Percentiles rank a stretch among this genome's conserved stretches.
Evolutionary conservation across 208 protist species (phyloP).

Genomic region (Wallacemonas sp.): DNA sequence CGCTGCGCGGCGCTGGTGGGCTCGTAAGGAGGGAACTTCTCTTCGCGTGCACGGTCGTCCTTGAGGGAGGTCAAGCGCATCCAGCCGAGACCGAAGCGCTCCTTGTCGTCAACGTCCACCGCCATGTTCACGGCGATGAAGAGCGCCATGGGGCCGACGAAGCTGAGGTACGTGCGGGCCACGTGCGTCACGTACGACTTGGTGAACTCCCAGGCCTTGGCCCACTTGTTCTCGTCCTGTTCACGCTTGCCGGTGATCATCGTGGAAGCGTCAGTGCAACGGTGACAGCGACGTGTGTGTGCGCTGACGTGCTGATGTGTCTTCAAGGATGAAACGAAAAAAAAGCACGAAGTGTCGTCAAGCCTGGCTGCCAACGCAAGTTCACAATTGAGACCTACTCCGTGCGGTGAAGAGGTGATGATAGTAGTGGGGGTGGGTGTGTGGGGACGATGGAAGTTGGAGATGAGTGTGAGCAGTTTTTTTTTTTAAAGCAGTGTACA

Average conservation of each 20-base stretch:
- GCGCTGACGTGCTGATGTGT: background rate
- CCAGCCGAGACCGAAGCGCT: slow-evolving; percentile 81
- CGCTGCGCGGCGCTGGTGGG: slow-evolving; percentile 58
- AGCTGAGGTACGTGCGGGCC: slow-evolving; percentile 40
- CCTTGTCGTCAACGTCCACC: slow-evolving; percentile 59
- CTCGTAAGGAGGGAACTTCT: slow-evolving; percentile 78
- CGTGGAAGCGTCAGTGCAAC: slow-evolving; percentile 13
- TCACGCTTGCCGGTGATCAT: slow-evolving; percentile 14
- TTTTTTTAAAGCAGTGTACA: no score
- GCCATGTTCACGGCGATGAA: slow-evolving; percentile 54
- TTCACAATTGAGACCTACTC: no score
- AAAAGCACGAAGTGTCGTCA: background rate
- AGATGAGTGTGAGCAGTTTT: no score
- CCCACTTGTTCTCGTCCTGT: slow-evolving; percentile 12
- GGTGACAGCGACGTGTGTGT: background rate
- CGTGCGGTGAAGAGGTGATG: no score
- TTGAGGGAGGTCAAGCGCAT: slow-evolving; percentile 53
- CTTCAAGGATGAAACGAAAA: background rate
- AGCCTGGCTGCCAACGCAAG: no score
- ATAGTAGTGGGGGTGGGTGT: no score
- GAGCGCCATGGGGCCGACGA: slow-evolving; percentile 48
- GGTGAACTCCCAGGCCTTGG: slow-evolving; percentile 33
- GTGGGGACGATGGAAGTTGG: no score
- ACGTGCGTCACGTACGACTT: slow-evolving; percentile 58
- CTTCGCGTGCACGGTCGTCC: slow-evolving; percentile 64